Evolutionary conservation across 441 rosid genomes (phyloP), one percentile per base, ranked within the genome.

Genomic region (Raphanus hybrid): DNA sequence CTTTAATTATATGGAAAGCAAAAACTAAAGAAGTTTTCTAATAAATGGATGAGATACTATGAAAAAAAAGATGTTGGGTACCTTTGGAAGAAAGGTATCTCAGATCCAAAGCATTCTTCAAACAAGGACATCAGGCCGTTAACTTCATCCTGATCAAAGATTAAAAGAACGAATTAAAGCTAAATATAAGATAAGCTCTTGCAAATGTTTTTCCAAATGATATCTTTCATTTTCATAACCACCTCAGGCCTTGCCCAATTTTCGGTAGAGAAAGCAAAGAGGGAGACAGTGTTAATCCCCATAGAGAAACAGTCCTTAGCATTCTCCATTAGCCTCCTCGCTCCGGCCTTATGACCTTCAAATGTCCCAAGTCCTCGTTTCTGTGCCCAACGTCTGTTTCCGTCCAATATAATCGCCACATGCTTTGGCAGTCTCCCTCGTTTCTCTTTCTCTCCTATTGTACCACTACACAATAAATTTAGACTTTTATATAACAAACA

Each of bases 71-170:
- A 52, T 35, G 11, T 26, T 52, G 32, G 39, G 34, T 66, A 72
- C 73, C 73, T 72, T 34, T 0, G 63, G 16, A 78, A 66, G 69
- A 8, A 59, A 20, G 69, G 73, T 6, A 78, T 23, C 68, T 57
- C 84, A 43, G 65, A 75, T 60, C 63, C 67, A 3, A 74, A 69
- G 74, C 11, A n/a, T 57, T 64, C 81, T 59, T 80, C 57, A 80
- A 82, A 78, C 26, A 83, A 81, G 39, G 80, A 73, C 86, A 85
- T 83, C 59, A 80, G 59, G 23, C 3, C 61, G 8, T 75, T 83
- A 71, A 83, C 81, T 69, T 83, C 87, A 20, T 72, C 76, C 37
- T 71, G 67, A 5, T 64, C 45, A 43, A 61, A 10, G 1, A 63
- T 63, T 7, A 0, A 50, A 15, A 54, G 18, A 58, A 35, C 3